Percentiles rank a stretch among this genome's conserved stretches.
Evolutionary conservation across 495 filamentous ascomycete species (phyloP).

Genomic region (Penicillium paradoxum): DNA sequence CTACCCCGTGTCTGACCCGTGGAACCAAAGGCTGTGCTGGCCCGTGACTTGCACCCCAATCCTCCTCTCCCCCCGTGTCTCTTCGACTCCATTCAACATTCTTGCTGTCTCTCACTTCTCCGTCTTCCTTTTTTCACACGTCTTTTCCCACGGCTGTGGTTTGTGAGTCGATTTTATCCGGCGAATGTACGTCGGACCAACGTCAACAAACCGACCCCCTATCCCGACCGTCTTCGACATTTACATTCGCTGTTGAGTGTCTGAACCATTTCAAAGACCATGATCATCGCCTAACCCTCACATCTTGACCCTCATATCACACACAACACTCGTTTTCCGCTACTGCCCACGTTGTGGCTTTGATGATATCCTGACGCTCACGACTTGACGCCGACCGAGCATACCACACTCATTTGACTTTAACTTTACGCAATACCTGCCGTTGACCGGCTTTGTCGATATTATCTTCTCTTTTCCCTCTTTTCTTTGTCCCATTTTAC

Average conservation of each 20-base stretch:
- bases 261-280: slow-evolving; percentile 17
- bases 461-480: slow-evolving; percentile 10
- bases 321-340: slow-evolving; percentile 24
- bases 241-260: not conserved
- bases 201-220: not conserved
- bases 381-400: slow-evolving; percentile 43
- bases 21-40: slow-evolving; percentile 1
- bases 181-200: not conserved
- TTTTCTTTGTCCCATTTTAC: not conserved
- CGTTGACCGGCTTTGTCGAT: slow-evolving; percentile 29
- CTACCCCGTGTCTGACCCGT: slow-evolving; percentile 7
- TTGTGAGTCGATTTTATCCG: not conserved
- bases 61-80: slow-evolving; percentile 8
- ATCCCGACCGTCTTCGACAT: not conserved
- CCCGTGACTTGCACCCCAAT: slow-evolving; percentile 2
- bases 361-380: slow-evolving; percentile 34
- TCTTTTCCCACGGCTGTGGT: not conserved
- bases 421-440: slow-evolving; percentile 15
- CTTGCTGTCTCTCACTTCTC: slow-evolving; percentile 2
- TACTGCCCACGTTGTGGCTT: slow-evolving; percentile 3
- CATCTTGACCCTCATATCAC: slow-evolving; percentile 4
- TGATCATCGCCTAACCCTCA: slow-evolving; percentile 22
- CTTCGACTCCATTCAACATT: not conserved
- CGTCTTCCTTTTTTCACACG: not conserved
- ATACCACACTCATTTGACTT: slow-evolving; percentile 21